These are phyloP conservation scores for Leucocoprinus birnbaumii DNA, from an alignment of 768 basidiomycete species.

Conservation along the genomic window DNA sequence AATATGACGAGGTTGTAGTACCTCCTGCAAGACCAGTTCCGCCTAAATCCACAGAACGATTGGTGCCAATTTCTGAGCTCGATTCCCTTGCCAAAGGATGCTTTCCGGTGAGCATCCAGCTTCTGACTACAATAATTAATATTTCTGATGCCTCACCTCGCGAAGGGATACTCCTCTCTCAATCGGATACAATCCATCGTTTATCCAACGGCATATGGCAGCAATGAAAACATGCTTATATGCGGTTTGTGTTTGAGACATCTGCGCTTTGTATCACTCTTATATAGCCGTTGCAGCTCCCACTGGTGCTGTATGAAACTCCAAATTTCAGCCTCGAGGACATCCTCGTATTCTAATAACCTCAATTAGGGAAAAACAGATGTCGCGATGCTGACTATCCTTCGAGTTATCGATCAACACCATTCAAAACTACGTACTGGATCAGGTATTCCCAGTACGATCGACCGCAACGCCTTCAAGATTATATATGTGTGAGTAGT, in stretches of 20 bases:
- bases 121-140: neutral
- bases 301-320: slow-evolving; percentile 82
- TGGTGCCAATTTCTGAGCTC: slow-evolving; percentile 69
- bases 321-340: slow-evolving; percentile 10
- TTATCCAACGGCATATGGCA: slow-evolving; percentile 88
- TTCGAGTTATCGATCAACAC: slow-evolving; percentile 84
- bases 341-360: slow-evolving; percentile 11
- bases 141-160: slow-evolving; percentile 1
- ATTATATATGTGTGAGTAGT: slow-evolving; percentile 88
- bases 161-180: slow-evolving; percentile 80
- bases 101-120: slow-evolving; percentile 61
- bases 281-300: slow-evolving; percentile 57
- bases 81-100: slow-evolving; percentile 77
- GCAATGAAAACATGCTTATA: slow-evolving; percentile 95
- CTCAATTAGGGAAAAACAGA: slow-evolving; percentile 93
- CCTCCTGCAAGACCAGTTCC: slow-evolving; percentile 84
- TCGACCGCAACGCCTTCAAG: slow-evolving; percentile 79
- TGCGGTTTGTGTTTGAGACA: slow-evolving; percentile 55
- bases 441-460: slow-evolving; percentile 40
- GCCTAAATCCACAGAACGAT: slow-evolving; percentile 64
- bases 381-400: slow-evolving; percentile 90
- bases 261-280: neutral
- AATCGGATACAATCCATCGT: slow-evolving; percentile 97
- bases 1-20: slow-evolving; percentile 85
- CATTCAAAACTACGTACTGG: slow-evolving; percentile 23